phyloP scores from a whole-genome alignment of 495 filamentous ascomycete species.

The Aspergillus campestris region DNA sequence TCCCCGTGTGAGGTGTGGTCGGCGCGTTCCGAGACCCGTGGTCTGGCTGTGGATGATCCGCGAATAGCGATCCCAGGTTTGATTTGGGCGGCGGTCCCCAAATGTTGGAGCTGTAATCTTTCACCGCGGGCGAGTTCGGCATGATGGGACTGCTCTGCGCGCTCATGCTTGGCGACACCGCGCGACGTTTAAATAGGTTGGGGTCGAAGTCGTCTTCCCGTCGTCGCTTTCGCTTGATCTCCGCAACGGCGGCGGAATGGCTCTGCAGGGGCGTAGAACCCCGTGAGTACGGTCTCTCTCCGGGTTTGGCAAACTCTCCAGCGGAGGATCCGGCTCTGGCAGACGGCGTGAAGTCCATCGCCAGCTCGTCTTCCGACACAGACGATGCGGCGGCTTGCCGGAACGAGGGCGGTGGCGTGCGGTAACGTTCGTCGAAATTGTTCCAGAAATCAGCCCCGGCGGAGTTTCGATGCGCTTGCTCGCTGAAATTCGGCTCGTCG shows the following conservation, averaged over 20 bases:
- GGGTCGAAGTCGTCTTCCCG: constrained; percentile 90
- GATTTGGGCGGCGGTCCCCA: constrained; percentile 67
- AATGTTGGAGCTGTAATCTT: constrained; percentile 50
- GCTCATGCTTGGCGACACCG: constrained; percentile 88
- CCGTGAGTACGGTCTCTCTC: constrained; percentile 30
- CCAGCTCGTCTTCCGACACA: constrained; percentile 63
- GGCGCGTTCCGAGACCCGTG: constrained; percentile 24
- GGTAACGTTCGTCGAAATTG: constrained; percentile 54
- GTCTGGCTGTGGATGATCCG: constrained; percentile 42
- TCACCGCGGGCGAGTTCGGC: constrained; percentile 64
- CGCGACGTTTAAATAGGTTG: constrained; percentile 81
- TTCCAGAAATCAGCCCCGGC: constrained; percentile 76
- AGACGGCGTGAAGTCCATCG: constrained; percentile 66
- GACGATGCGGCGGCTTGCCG: constrained; percentile 48
- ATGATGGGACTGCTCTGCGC: constrained; percentile 84
- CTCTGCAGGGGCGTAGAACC: constrained; percentile 42
- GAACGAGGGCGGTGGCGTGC: constrained; percentile 57
- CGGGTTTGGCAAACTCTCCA: constrained; percentile 24
- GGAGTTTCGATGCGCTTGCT: constrained; percentile 61
- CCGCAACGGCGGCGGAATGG: constrained; percentile 43
- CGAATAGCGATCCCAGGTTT: constrained; percentile 39
- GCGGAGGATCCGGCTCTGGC: constrained; percentile 29
- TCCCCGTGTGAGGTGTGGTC: constrained; percentile 25
- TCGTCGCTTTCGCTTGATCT: constrained; percentile 71
- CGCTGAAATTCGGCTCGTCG: constrained; percentile 59